Base-by-base conservation (phyloP, 2,329 filamentous ascomycete species). In the Hysterium pulicare region DNA sequence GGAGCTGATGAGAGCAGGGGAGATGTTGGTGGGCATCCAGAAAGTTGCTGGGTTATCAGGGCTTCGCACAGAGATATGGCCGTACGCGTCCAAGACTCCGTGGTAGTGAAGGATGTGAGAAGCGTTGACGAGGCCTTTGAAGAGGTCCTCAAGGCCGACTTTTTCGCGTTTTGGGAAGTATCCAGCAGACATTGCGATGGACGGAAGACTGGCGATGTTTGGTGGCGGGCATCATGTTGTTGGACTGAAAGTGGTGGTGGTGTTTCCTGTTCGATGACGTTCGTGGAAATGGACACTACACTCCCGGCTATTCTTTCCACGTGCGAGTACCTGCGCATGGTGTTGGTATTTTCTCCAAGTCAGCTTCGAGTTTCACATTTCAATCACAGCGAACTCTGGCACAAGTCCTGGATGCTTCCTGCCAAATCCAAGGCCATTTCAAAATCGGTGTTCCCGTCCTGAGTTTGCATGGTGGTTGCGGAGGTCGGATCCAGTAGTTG, bases 21-120 rank as follows among this genome's bases (percentile, higher is more conserved):
- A 60, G 24, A 71, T 63, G n/a, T 63, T 64, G 34, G 58, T 60
- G 15, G 70, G 62, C 53, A 75, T 65, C 63, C 69, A 74, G 55
- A 74, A 74, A 0, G 68, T 72, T 2, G 67, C 56, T 1, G 68
- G 54, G 8, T 75, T 70, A 26, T 64, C 60, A 6, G 76, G 75
- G 42, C 76, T 71, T 5, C 77, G 69, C 16, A 77, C 64, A 2
- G 76, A 78, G 10, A 81, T 63, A 48, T 81, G 77, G 15, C 77
- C 76, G 50, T 75, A 80, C 1, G 73, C 76, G 44, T 79, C 77
- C 26, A 81, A 54, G 6, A 79, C 66, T 35, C 64, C 64, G 37
- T 78, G 64, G 42, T 73, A 55, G 55, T 78, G 73, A 1, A 80
- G 71, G 38, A 79, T 78, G 53, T 78, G 75, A 45, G 67, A 69